Evolutionary conservation across 2,329 filamentous ascomycete genomes (phyloP).

Genomic region (Triangularia verruculosa): DNA sequence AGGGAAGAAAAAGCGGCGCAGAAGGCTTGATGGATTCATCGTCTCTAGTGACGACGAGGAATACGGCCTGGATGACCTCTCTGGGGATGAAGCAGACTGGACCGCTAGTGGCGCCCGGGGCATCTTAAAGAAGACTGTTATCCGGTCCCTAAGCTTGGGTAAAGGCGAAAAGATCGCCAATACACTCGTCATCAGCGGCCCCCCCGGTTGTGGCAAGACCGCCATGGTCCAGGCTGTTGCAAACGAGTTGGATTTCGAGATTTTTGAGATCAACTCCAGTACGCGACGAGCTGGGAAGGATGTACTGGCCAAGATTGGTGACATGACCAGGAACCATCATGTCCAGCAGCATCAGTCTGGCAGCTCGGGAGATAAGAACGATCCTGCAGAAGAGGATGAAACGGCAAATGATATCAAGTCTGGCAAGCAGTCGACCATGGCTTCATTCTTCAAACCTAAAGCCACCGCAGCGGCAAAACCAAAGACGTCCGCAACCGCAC

Average conservation of each 20-base stretch:
- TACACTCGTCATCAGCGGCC: constrained; percentile 82
- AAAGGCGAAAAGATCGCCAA: constrained; percentile 59
- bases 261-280: constrained; percentile 91
- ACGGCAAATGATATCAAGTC: constrained; percentile 59
- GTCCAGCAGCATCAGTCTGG: constrained; percentile 56
- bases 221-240: constrained; percentile 89
- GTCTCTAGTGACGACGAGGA: constrained; percentile 74
- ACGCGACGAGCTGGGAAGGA: constrained; percentile 84
- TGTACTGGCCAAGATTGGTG: constrained; percentile 84
- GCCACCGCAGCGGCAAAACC: constrained; percentile 27
- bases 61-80: constrained; percentile 65
- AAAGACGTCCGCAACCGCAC: constrained; percentile 32
- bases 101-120: constrained; percentile 36
- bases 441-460: constrained; percentile 71
- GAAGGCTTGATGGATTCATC: constrained; percentile 77
- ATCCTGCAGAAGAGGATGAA: constrained; percentile 43
- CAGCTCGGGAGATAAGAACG: constrained; percentile 29
- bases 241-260: constrained; percentile 85
- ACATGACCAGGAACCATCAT: constrained; percentile 95
- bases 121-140: constrained; percentile 50
- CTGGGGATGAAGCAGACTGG: constrained; percentile 56
- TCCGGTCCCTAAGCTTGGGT: constrained; percentile 43
- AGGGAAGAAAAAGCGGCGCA: constrained; percentile 66
- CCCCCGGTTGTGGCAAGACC: constrained; percentile 88
- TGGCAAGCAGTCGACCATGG: constrained; percentile 75